A percentile compares a stretch with the other conserved stretches of the same genome.
Conservation (phyloP, 116 monocot species). For the Zostera marina region DNA sequence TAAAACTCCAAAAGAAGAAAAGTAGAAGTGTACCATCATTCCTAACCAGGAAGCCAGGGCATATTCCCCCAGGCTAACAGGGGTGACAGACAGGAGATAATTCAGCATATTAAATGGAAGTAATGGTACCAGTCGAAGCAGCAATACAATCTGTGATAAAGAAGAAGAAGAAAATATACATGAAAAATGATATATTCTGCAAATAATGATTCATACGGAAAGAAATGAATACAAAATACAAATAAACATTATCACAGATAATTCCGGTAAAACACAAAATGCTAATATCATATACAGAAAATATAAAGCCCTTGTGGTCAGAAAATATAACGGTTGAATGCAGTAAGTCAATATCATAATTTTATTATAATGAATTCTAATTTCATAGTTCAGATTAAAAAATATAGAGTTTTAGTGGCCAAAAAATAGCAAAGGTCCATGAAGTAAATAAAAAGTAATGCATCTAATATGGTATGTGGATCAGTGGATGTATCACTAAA, state of each 20-base stretch:
- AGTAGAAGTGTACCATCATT: conserved; percentile 71
- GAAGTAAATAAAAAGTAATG: too few relatives aligned
- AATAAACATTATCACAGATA: too few relatives aligned
- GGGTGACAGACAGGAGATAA: conserved; percentile 95
- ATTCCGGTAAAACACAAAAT: too few relatives aligned
- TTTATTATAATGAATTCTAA: too few relatives aligned
- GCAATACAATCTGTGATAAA: conserved; percentile 61
- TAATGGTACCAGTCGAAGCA: conserved; percentile 85
- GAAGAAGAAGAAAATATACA: background rate
- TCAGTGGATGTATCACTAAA: background rate
- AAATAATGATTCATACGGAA: background rate
- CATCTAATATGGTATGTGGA: background rate
- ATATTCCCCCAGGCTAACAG: conserved; percentile 75
- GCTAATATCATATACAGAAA: too few relatives aligned
- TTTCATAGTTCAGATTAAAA: too few relatives aligned
- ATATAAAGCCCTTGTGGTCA: too few relatives aligned
- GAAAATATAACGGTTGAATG: too few relatives aligned
- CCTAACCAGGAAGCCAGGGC: conserved; percentile 94
- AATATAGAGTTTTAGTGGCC: too few relatives aligned
- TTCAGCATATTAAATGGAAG: conserved; percentile 99
- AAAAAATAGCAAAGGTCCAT: too few relatives aligned
- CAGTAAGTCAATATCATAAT: too few relatives aligned
- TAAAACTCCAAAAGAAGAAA: background rate
- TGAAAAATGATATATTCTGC: background rate
- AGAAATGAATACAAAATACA: too few relatives aligned